phyloP scores from a whole-genome alignment of 768 basidiomycete species.

The Kwoniella sp. region DNA sequence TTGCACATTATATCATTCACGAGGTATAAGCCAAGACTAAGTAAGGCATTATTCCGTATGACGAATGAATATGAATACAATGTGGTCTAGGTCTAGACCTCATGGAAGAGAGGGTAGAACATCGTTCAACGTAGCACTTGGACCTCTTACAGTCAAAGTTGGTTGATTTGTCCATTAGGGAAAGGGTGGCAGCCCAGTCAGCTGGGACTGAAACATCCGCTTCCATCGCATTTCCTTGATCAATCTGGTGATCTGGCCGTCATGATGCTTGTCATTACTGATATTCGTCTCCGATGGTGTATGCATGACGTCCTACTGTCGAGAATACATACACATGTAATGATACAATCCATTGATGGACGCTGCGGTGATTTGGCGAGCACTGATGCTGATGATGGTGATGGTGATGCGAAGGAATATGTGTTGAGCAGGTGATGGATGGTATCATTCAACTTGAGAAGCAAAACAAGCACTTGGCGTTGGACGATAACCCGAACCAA shows the following conservation, averaged over 20 bases:
- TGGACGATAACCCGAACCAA: not conserved
- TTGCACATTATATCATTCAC: not conserved
- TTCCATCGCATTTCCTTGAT: too few species aligned
- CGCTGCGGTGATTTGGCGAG: not conserved
- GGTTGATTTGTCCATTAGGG: not conserved
- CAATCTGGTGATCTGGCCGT: too few species aligned
- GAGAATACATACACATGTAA: too few species aligned
- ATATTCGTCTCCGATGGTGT: too few species aligned
- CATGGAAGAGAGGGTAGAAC: constrained; percentile 8
- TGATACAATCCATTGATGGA: too few species aligned
- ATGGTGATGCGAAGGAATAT: not conserved
- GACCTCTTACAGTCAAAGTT: not conserved
- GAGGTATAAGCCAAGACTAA: too few species aligned
- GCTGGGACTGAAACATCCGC: constrained; percentile 18
- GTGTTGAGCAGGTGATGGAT: not conserved
- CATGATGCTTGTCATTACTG: too few species aligned
- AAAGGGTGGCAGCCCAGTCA: constrained; percentile 12
- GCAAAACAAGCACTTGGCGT: not conserved
- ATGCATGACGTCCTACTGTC: not conserved
- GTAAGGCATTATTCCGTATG: too few species aligned
- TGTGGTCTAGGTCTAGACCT: too few species aligned
- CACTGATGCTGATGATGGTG: not conserved
- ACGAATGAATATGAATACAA: too few species aligned
- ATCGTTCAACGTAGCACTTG: constrained; percentile 14
- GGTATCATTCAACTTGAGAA: not conserved